Evolutionary conservation across 352 stramenopile genomes (phyloP).

Genomic region (Pythium aquatile): DNA sequence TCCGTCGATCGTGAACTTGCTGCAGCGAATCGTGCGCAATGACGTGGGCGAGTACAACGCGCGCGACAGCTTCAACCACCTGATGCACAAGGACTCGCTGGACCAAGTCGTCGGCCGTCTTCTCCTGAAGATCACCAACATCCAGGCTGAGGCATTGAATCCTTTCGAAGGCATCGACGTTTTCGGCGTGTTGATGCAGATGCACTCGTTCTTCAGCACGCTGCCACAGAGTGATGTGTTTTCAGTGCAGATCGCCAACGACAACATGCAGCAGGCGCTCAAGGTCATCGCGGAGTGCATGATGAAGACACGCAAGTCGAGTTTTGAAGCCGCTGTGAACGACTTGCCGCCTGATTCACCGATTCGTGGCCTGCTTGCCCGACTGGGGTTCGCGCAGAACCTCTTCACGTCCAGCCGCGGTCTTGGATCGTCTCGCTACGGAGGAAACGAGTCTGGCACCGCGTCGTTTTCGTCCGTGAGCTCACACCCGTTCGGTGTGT

Average conservation of each 20-base stretch:
- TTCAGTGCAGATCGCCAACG: constrained; percentile 65
- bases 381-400: constrained; percentile 36
- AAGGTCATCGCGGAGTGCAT: constrained; percentile 67
- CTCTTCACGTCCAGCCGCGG: constrained; percentile 19
- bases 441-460: constrained; percentile 24
- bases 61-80: constrained; percentile 62
- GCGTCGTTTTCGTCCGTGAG: constrained; percentile 12
- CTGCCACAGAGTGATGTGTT: constrained; percentile 63
- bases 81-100: constrained; percentile 75
- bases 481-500: constrained; percentile 12
- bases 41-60: constrained; percentile 80
- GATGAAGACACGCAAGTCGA: constrained; percentile 43
- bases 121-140: constrained; percentile 57
- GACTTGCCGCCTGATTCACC: constrained; percentile 30
- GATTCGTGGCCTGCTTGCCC: constrained; percentile 35
- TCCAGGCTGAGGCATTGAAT: constrained; percentile 54
- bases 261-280: constrained; percentile 73
- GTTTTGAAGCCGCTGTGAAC: constrained; percentile 58
- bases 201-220: constrained; percentile 85
- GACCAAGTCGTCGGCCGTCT: constrained; percentile 77
- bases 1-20: constrained; percentile 70
- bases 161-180: constrained; percentile 81
- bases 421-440: constrained; percentile 22
- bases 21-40: constrained; percentile 79
- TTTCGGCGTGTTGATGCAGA: constrained; percentile 82